Evolutionary conservation across 768 basidiomycete genomes (phyloP).

Genomic region (Pisolithus microcarpus): DNA sequence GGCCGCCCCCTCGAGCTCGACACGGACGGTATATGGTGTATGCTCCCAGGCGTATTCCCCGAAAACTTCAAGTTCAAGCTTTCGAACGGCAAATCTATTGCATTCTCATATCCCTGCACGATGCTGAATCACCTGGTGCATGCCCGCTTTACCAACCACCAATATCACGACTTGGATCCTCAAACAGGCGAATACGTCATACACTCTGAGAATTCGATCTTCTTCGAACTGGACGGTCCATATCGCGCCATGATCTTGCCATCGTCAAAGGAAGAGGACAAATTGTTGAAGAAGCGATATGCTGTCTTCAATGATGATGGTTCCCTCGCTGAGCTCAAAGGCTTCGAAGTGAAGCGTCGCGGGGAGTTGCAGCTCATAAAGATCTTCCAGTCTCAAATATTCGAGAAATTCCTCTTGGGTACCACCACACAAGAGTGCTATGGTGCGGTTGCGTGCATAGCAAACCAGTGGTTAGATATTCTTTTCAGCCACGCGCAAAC

Average conservation of each 20-base stretch:
- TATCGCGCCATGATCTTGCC: conserved; percentile 99
- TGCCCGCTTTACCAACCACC: conserved; percentile 92
- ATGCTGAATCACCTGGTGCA: conserved; percentile 99
- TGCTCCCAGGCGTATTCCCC: conserved; percentile 96
- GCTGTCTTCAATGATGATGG: conserved; percentile 99
- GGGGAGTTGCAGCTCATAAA: conserved; percentile 98
- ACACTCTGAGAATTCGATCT: conserved; percentile 96
- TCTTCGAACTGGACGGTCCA: conserved; percentile 98
- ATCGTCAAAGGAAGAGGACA: conserved; percentile 98
- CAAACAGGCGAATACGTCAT: conserved; percentile 79
- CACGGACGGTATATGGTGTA: conserved; percentile 99
- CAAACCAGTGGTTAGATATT: conserved; percentile 96
- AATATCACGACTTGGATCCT: conserved; percentile 89
- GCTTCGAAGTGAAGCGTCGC: conserved; percentile 97
- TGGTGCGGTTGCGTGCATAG: conserved; percentile 84
- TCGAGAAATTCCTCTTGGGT: conserved; percentile 94
- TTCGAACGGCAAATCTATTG: conserved; percentile 75
- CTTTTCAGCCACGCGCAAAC: conserved; percentile 82
- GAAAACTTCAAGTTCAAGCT: conserved; percentile 97
- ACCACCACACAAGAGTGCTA: conserved; percentile 94
- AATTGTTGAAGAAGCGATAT: conserved; percentile 95
- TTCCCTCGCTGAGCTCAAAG: conserved; percentile 94
- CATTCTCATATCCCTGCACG: conserved; percentile 95
- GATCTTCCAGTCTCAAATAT: conserved; percentile 97
- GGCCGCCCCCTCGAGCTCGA: conserved; percentile 95